These are phyloP conservation scores for Saccharomycopsis schoenii DNA, from an alignment of 805 yeast species.

Conservation along the genomic window DNA sequence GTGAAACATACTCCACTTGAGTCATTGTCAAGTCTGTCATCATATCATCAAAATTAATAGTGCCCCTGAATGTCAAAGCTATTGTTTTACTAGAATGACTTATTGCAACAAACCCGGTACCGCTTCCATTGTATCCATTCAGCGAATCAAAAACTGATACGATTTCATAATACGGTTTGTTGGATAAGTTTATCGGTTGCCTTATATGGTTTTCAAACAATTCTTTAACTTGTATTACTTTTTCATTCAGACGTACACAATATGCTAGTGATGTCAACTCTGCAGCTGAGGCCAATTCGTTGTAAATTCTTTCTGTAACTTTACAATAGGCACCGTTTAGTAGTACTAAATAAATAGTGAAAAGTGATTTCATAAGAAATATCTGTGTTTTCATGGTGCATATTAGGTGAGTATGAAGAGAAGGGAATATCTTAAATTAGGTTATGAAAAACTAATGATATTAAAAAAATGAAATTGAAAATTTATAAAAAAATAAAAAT, in stretches of 20 bases:
- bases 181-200: neutral
- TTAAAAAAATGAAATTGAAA: too few relatives aligned
- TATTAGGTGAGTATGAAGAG: too few relatives aligned
- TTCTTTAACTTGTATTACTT: neutral
- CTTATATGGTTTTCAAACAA: neutral
- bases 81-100: conserved; percentile 37
- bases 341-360: neutral
- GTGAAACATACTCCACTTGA: conserved; percentile 25
- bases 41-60: conserved; percentile 56
- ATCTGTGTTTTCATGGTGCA: neutral
- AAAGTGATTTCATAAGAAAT: neutral
- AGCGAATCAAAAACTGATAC: neutral
- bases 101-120: conserved; percentile 37
- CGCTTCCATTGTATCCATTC: neutral
- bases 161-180: neutral
- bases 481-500: too few relatives aligned
- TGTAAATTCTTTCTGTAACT: neutral
- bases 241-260: neutral
- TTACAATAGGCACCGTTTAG: neutral
- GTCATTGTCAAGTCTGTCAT: conserved; percentile 42
- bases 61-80: conserved; percentile 52
- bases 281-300: neutral
- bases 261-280: neutral
- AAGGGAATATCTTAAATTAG: too few relatives aligned
- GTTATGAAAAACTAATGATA: too few relatives aligned